These are phyloP conservation scores for Athelia sp. DNA, from an alignment of 1,284 basidiomycete species.

Conservation along the genomic window DNA sequence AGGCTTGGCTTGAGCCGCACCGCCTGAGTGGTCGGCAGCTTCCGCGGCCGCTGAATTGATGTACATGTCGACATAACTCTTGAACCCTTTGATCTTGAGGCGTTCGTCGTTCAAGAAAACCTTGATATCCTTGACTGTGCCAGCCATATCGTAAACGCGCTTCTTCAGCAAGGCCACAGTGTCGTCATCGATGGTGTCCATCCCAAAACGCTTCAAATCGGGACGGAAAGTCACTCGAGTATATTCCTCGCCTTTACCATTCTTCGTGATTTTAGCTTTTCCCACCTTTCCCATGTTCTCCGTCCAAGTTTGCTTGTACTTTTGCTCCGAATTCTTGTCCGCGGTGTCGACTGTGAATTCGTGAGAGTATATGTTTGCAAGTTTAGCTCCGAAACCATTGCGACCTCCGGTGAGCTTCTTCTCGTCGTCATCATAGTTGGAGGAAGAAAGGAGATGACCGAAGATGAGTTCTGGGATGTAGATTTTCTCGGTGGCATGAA, in stretches of 20 bases:
- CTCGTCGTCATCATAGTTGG: constrained; percentile 98
- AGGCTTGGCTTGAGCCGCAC: constrained; percentile 72
- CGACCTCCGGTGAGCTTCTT: constrained; percentile 98
- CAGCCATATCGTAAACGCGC: constrained; percentile 97
- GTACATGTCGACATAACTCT: constrained; percentile 97
- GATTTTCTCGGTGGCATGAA: constrained; percentile 90
- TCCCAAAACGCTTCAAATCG: constrained; percentile 89
- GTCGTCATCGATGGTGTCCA: constrained; percentile 90
- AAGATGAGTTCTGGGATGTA: constrained; percentile 99
- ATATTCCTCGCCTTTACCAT: constrained; percentile 82
- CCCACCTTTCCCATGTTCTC: constrained; percentile 91
- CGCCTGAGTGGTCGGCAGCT: constrained; percentile 63
- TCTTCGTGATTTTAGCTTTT: constrained; percentile 91
- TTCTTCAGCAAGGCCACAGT: constrained; percentile 88
- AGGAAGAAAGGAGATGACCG: constrained; percentile 91
- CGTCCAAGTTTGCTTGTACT: constrained; percentile 95
- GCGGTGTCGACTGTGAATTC: constrained; percentile 98
- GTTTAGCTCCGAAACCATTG: constrained; percentile 98
- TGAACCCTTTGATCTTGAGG: constrained; percentile 94
- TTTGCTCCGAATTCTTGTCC: constrained; percentile 81
- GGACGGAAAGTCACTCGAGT: constrained; percentile 96
- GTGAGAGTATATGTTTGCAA: constrained; percentile 97
- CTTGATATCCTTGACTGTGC: constrained; percentile 91
- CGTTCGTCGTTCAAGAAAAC: constrained; percentile 92
- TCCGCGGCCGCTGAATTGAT: constrained; percentile 67